Conservation (phyloP, 768 basidiomycete genomes). For the Termitomyces heimii region DNA sequence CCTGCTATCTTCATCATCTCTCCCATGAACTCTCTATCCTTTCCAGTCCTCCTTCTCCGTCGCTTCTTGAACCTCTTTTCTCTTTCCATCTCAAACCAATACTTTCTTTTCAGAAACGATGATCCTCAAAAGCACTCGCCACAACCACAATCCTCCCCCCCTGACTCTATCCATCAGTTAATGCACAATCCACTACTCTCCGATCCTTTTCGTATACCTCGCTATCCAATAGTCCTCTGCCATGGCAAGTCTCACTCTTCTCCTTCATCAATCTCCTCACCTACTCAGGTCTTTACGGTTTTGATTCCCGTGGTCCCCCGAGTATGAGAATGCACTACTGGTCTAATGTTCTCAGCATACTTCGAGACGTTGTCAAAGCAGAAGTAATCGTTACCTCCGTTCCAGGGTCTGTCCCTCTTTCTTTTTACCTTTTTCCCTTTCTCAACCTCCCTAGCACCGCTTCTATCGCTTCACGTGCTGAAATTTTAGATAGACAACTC, state of each 20-base stretch:
- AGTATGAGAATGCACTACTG: conserved; percentile 90
- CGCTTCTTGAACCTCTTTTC: conserved; percentile 62
- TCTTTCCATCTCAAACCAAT: conserved; percentile 66
- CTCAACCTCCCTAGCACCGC: conserved; percentile 61
- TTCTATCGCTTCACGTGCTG: conserved; percentile 76
- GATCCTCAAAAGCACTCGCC: too few species aligned
- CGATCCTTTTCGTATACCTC: conserved; percentile 72
- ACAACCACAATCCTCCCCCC: conserved; percentile 13
- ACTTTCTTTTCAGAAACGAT: conserved; percentile 37
- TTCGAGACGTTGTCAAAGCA: conserved; percentile 77
- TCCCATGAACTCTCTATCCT: conserved; percentile 38
- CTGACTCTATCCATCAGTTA: conserved; percentile 61
- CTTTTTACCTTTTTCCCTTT: not conserved
- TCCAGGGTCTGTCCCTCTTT: conserved; percentile 60
- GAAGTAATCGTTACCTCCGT: conserved; percentile 96
- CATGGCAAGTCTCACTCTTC: conserved; percentile 58
- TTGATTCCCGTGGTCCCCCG: conserved; percentile 88
- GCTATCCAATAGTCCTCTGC: conserved; percentile 91
- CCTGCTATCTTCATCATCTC: too few species aligned
- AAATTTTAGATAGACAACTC: conserved; percentile 69
- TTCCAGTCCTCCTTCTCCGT: conserved; percentile 57
- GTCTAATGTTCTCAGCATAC: conserved; percentile 78
- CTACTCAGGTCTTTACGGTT: conserved; percentile 81
- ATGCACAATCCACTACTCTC: conserved; percentile 74
- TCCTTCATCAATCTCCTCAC: not conserved